Conservation (phyloP, 2,329 filamentous ascomycete species). For the Penicillium sp. region DNA sequence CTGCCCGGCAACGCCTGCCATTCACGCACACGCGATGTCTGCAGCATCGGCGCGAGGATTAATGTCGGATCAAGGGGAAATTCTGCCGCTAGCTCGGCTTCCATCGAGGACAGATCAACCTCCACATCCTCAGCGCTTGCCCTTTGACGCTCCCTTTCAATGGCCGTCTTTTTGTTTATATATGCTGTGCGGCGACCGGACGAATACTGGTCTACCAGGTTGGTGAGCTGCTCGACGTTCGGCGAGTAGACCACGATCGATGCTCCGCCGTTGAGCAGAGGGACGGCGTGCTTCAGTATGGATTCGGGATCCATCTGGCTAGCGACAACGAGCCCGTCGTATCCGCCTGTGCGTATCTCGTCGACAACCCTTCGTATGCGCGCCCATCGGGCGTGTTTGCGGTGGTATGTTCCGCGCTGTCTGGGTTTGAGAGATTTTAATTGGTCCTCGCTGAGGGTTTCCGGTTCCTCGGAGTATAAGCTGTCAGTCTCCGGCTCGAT, state of each 20-base stretch:
- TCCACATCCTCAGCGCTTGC: constrained; percentile 29
- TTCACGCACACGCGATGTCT: constrained; percentile 70
- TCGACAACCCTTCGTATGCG: constrained; percentile 69
- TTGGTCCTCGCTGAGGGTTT: constrained; percentile 54
- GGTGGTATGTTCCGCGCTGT: constrained; percentile 79
- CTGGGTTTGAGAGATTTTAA: constrained; percentile 72
- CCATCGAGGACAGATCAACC: constrained; percentile 17
- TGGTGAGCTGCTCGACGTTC: constrained; percentile 71
- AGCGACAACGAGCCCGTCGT: constrained; percentile 78
- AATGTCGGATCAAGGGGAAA: constrained; percentile 86
- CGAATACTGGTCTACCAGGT: constrained; percentile 78
- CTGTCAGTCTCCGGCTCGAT: constrained; percentile 71
- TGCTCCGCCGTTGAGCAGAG: constrained; percentile 76
- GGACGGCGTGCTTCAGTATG: constrained; percentile 70
- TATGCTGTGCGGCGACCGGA: constrained; percentile 76
- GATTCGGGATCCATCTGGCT: constrained; percentile 76
- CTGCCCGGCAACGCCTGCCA: constrained; percentile 92
- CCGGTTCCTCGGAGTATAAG: constrained; percentile 65
- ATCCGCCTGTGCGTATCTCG: constrained; percentile 68
- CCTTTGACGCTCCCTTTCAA: constrained; percentile 17
- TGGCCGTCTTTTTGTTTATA: constrained; percentile 33
- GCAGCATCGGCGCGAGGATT: constrained; percentile 72
- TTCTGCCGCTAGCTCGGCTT: constrained; percentile 49
- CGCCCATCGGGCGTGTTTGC: constrained; percentile 81
- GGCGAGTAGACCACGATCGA: constrained; percentile 82